Evolutionary conservation across 495 filamentous ascomycete genomes (phyloP), one percentile per base, ranked within the genome.

Genomic region (Hypoxylon fragiforme): DNA sequence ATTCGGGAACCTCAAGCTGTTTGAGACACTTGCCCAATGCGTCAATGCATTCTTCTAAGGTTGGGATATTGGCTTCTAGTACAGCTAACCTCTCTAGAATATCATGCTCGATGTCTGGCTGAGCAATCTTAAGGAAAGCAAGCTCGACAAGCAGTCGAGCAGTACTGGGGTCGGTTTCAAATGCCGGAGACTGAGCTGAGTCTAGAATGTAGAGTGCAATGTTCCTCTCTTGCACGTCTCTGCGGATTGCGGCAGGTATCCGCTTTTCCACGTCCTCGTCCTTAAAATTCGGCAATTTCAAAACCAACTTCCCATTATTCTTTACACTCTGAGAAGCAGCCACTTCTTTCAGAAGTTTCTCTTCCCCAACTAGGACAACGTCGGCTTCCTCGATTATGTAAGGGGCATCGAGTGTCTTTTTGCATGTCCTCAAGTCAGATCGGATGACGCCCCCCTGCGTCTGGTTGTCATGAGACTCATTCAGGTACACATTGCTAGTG

Each of bases 261-360:
- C 86, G 91, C 79, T 92, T 96, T 73, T 97, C 95, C 3, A 92
- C 67, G 22, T 97, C 92, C 20, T 92, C 92, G 38, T 89, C 83
- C 71, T 92, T 95, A 54, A 88, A 78, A 44, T 83, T 86, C 8
- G 90, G 81, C 13, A 90, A 78, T 54, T 82, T 89, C 5, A 96
- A 54, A 48, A 97, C 78, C 35, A 98, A 54, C 51, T 84, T 87
- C 28, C 85, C 88, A 43, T 82, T 82, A 19, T 78, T 68, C 74
- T 89, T 92, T 38, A 90, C 73, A 20, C 81, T 87, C 46, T 81
- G 77, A 8, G 91, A 64, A 19, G 94, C 73, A 59, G 89, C 84
- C 46, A 95, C 78, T 4, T 88, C 83, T 32, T 85, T 82, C 11
- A 97, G 74, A 1, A 98, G 76, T 61, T 86, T 88, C 65, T 89